These are phyloP conservation scores for Globisporangium middletonii DNA, from an alignment of 352 stramenopile species.

Conservation along the genomic window DNA sequence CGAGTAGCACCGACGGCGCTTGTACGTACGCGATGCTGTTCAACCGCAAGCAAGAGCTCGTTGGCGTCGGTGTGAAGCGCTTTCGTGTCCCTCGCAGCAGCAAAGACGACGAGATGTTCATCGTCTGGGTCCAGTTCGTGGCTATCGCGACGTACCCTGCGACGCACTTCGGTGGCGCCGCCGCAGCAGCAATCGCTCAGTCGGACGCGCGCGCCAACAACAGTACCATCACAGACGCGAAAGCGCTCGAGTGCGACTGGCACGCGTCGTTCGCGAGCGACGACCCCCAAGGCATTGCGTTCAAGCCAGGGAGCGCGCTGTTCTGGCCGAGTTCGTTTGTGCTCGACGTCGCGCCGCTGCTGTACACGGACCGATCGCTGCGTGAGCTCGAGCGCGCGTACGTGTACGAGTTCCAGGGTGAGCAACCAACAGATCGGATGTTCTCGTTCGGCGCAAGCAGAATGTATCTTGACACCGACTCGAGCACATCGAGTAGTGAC, in stretches of 20 bases:
- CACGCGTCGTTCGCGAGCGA: slow-evolving; percentile 38
- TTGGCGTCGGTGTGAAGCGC: slow-evolving; percentile 42
- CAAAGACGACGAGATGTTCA: slow-evolving; percentile 42
- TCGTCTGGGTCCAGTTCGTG: slow-evolving; percentile 34
- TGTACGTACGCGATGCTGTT: slow-evolving; percentile 29
- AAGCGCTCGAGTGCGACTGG: slow-evolving; percentile 20
- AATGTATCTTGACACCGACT: background rate
- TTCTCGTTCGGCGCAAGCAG: slow-evolving; percentile 31
- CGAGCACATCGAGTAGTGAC: background rate
- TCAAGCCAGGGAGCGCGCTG: slow-evolving; percentile 22
- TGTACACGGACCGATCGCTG: slow-evolving; percentile 38
- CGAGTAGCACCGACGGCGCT: background rate
- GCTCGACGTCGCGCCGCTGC: slow-evolving; percentile 23
- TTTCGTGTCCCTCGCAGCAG: slow-evolving; percentile 40
- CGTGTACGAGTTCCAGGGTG: slow-evolving; percentile 57
- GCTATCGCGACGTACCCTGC: slow-evolving; percentile 16
- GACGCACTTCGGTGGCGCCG: slow-evolving; percentile 22
- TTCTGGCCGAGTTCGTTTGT: slow-evolving; percentile 46
- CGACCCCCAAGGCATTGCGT: slow-evolving; percentile 10
- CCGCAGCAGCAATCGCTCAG: background rate
- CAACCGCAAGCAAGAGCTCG: slow-evolving; percentile 25
- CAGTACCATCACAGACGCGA: slow-evolving; percentile 7
- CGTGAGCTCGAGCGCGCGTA: slow-evolving; percentile 34
- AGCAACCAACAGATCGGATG: slow-evolving; percentile 23
- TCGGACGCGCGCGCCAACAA: background rate